Conservation (phyloP, 345 rosid species). For the Turnera subulata region DNA sequence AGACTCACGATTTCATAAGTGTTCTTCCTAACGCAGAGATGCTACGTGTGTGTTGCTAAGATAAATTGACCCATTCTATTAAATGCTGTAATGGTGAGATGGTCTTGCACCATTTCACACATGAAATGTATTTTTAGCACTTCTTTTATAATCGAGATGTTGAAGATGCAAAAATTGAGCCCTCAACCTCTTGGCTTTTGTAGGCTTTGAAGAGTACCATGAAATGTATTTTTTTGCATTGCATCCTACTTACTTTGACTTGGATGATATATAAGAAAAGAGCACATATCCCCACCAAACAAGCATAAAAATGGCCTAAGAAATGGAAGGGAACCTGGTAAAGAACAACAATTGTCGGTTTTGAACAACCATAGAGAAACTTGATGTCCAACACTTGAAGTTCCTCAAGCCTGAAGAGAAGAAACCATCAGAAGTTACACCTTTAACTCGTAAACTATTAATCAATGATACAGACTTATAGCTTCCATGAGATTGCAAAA, state of each 20-base stretch:
- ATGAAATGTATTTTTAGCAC: no score
- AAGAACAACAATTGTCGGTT: conserved; percentile 90
- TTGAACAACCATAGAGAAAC: conserved; percentile 81
- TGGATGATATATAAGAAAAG: neutral
- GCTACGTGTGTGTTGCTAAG: neutral
- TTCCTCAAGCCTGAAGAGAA: conserved; percentile 77
- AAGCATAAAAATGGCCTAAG: conserved; percentile 4
- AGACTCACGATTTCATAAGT: neutral
- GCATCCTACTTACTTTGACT: no score
- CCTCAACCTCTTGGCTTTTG: no score
- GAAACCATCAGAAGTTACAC: conserved; percentile 6
- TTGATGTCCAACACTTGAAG: conserved; percentile 96
- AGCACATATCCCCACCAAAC: neutral
- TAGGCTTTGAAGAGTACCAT: no score
- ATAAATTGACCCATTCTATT: neutral
- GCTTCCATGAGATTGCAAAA: neutral
- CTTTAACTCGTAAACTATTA: neutral
- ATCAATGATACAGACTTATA: neutral
- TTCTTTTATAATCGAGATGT: no score
- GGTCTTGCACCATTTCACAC: neutral
- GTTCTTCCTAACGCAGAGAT: neutral
- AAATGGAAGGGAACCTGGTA: conserved; percentile 55
- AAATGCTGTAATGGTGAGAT: no score
- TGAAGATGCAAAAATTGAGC: no score
- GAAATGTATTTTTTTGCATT: no score